Percentiles rank a stretch among this genome's conserved stretches.
phyloP scores from a whole-genome alignment of 2,329 filamentous ascomycete genomes.

The Dactylonectria estremocensis region DNA sequence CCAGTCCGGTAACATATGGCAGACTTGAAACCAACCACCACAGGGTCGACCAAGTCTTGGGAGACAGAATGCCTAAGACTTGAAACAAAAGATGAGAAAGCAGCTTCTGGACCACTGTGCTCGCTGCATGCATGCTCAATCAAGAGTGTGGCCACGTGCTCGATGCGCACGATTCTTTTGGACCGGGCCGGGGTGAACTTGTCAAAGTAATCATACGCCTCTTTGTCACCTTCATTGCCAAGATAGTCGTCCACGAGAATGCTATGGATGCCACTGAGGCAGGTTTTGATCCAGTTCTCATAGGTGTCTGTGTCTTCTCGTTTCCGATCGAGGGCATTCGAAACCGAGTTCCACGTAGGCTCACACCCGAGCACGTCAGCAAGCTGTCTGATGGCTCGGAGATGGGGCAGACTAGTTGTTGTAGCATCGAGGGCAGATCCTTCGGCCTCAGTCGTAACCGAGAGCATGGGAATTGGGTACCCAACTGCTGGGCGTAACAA shows the following conservation, averaged over 20 bases:
- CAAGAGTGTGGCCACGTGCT: too few relatives aligned
- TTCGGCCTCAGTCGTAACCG: constrained; percentile 82
- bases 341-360: constrained; percentile 71
- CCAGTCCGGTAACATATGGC: constrained; percentile 89
- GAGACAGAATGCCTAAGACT: constrained; percentile 63
- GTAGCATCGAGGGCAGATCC: constrained; percentile 75
- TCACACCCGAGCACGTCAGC: constrained; percentile 74
- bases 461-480: constrained; percentile 64
- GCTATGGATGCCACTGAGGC: constrained; percentile 79
- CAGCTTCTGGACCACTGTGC: constrained; percentile 45
- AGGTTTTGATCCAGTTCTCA: constrained; percentile 72
- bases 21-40: constrained; percentile 85
- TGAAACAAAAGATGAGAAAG: constrained; percentile 53
- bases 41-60: constrained; percentile 71
- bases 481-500: constrained; percentile 70
- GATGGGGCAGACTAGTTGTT: constrained; percentile 74
- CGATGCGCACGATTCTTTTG: constrained; percentile 84
- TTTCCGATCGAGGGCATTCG: constrained; percentile 59
- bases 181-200: constrained; percentile 74
- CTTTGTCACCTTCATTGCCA: constrained; percentile 67
- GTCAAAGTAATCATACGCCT: constrained; percentile 76
- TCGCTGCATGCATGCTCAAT: constrained; percentile 63
- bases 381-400: constrained; percentile 79
- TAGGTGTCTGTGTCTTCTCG: constrained; percentile 59
- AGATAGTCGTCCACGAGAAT: constrained; percentile 85